Conservation (phyloP, 1,139 yeast genomes). For the Eremothecium coryli region DNA sequence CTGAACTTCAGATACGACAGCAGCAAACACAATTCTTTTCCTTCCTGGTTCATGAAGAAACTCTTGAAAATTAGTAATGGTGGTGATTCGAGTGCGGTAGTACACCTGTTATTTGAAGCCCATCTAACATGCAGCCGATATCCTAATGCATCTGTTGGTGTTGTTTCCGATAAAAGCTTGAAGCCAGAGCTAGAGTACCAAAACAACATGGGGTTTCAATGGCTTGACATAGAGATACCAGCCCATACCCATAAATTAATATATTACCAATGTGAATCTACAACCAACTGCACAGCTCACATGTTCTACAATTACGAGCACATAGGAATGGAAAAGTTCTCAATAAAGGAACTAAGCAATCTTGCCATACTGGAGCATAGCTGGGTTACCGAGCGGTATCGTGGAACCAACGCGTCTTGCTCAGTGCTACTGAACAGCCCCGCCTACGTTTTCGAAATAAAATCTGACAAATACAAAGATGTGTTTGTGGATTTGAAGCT, state of each 20-base stretch:
- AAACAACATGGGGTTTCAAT: slow-evolving; percentile 31
- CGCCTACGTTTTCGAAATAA: slow-evolving; percentile 38
- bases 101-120: slow-evolving; percentile 44
- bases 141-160: background rate
- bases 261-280: slow-evolving; percentile 29
- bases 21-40: slow-evolving; percentile 12
- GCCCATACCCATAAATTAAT: slow-evolving; percentile 13
- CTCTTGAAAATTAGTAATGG: slow-evolving; percentile 41
- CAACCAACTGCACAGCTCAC: slow-evolving; percentile 34
- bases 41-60: slow-evolving; percentile 35
- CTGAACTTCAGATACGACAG: slow-evolving; percentile 34
- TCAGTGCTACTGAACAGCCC: slow-evolving; percentile 55
- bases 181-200: slow-evolving; percentile 23
- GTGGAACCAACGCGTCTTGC: slow-evolving; percentile 39
- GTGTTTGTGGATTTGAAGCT: slow-evolving; percentile 30
- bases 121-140: slow-evolving; percentile 16
- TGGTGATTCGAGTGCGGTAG: slow-evolving; percentile 28
- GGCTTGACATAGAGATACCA: slow-evolving; percentile 24
- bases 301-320: slow-evolving; percentile 31
- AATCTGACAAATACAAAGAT: slow-evolving; percentile 17
- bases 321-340: slow-evolving; percentile 29
- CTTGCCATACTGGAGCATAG: slow-evolving; percentile 31
- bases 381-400: slow-evolving; percentile 46
- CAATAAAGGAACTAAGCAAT: slow-evolving; percentile 22
- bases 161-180: background rate